phyloP scores from a whole-genome alignment of 192 early-diverging fungal genomes.

The Entrophospora sp. region DNA sequence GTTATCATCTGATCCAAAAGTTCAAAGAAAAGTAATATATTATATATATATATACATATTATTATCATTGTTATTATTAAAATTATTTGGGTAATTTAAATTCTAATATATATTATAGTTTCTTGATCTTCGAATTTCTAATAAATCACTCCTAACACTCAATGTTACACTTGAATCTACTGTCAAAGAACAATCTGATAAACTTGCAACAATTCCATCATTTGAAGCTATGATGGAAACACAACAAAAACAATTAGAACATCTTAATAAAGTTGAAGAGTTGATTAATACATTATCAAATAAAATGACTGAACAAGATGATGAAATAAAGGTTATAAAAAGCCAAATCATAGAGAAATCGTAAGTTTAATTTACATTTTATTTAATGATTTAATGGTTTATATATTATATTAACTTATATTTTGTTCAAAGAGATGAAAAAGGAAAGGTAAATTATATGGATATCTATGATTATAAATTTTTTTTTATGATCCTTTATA shows the following conservation, averaged over 20 bases:
- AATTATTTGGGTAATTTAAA: too few relatives aligned
- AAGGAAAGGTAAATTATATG: slow-evolving; percentile 13
- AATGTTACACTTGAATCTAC: not conserved
- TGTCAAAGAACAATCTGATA: slow-evolving; percentile 3
- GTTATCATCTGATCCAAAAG: slow-evolving; percentile 7
- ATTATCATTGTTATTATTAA: not conserved
- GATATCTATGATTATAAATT: too few relatives aligned
- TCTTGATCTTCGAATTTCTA: slow-evolving; percentile 12
- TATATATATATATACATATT: not conserved
- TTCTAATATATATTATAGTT: too few relatives aligned
- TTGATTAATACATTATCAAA: not conserved
- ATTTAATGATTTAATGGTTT: not conserved
- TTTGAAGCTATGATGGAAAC: not conserved
- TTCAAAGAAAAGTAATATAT: slow-evolving; percentile 1
- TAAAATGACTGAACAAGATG: slow-evolving; percentile 8
- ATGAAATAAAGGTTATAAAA: slow-evolving; percentile 2
- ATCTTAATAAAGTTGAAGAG: slow-evolving; percentile 11
- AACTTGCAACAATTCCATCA: not conserved
- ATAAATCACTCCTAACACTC: not conserved
- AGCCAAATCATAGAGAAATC: not conserved
- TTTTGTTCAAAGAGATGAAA: not conserved
- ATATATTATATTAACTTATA: not conserved
- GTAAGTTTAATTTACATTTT: slow-evolving; percentile 16
- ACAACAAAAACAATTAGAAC: slow-evolving; percentile 12
- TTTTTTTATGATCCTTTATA: too few relatives aligned